Conservation (phyloP, 352 stramenopile genomes). For the Halophytophthora batemanensis region DNA sequence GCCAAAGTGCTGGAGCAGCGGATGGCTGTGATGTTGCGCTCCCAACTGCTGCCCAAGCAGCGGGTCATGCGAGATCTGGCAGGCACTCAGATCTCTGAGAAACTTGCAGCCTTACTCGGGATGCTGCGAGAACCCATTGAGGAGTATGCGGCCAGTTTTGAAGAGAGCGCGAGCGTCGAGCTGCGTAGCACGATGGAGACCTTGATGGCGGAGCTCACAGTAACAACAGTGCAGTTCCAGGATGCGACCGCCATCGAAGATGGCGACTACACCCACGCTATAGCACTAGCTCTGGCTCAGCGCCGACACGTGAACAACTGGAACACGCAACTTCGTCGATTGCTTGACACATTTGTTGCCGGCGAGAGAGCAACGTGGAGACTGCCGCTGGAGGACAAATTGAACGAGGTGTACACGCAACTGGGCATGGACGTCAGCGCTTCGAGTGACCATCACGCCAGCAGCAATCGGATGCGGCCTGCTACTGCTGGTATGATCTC, state of each 20-base stretch:
- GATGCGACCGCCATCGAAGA: neutral
- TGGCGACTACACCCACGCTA: slow-evolving; percentile 2
- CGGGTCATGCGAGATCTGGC: slow-evolving; percentile 6
- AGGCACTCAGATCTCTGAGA: slow-evolving; percentile 1
- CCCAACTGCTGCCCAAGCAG: slow-evolving; percentile 15
- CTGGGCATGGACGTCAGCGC: neutral
- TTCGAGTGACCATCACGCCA: no score
- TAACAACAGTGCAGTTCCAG: slow-evolving; percentile 8
- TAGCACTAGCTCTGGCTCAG: slow-evolving; percentile 11
- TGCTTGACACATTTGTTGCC: slow-evolving; percentile 23
- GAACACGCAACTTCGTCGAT: slow-evolving; percentile 17
- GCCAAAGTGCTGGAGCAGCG: slow-evolving; percentile 68
- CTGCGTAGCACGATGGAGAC: slow-evolving; percentile 13
- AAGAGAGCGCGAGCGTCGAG: slow-evolving; percentile 12
- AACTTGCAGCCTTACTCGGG: slow-evolving; percentile 10
- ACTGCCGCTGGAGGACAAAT: slow-evolving; percentile 9
- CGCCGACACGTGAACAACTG: slow-evolving; percentile 9
- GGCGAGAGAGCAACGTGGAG: slow-evolving; percentile 17
- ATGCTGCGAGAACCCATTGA: slow-evolving; percentile 18
- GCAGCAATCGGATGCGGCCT: no score
- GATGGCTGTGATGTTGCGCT: slow-evolving; percentile 25
- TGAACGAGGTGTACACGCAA: slow-evolving; percentile 15
- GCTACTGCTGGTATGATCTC: no score
- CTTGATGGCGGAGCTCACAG: slow-evolving; percentile 14
- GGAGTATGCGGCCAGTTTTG: slow-evolving; percentile 18